phyloP scores from a whole-genome alignment of 108 stramenopile genomes.

The Cyclotella baltica region DNA sequence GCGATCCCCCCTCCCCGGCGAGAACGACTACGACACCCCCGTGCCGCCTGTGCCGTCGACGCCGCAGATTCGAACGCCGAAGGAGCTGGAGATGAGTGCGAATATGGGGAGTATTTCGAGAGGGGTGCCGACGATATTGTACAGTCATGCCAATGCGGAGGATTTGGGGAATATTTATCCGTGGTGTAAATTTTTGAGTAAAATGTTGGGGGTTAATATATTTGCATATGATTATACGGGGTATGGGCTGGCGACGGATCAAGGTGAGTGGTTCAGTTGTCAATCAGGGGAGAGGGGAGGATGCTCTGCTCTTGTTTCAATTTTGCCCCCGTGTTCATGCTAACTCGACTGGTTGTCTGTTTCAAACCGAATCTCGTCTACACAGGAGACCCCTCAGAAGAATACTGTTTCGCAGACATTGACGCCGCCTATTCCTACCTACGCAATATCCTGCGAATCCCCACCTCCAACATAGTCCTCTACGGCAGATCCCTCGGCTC shows the following conservation, averaged over 20 bases:
- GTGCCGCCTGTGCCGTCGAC: conserved; percentile 28
- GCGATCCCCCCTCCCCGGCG: conserved; percentile 52
- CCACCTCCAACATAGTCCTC: conserved; percentile 88
- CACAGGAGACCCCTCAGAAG: conserved; percentile 83
- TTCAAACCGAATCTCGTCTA: neutral
- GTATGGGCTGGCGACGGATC: conserved; percentile 89
- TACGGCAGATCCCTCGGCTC: conserved; percentile 95
- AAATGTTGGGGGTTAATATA: conserved; percentile 94
- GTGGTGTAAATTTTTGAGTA: conserved; percentile 91
- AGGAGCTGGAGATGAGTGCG: conserved; percentile 45
- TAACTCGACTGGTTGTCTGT: no score
- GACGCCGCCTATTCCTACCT: conserved; percentile 93
- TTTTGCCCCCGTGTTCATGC: neutral
- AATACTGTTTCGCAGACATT: conserved; percentile 95
- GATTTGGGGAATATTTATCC: conserved; percentile 93
- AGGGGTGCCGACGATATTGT: conserved; percentile 83
- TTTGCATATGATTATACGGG: conserved; percentile 99
- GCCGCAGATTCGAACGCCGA: conserved; percentile 57
- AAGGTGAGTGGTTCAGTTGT: conserved; percentile 60
- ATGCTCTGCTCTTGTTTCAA: neutral
- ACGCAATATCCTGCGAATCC: conserved; percentile 72
- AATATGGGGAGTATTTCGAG: conserved; percentile 21
- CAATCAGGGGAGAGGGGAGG: neutral
- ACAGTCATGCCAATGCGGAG: conserved; percentile 95
- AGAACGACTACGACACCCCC: conserved; percentile 10